Evolutionary conservation across 2,329 filamentous ascomycete genomes (phyloP), one percentile per base, ranked within the genome.

Genomic region (Aspergillus vadensis): DNA sequence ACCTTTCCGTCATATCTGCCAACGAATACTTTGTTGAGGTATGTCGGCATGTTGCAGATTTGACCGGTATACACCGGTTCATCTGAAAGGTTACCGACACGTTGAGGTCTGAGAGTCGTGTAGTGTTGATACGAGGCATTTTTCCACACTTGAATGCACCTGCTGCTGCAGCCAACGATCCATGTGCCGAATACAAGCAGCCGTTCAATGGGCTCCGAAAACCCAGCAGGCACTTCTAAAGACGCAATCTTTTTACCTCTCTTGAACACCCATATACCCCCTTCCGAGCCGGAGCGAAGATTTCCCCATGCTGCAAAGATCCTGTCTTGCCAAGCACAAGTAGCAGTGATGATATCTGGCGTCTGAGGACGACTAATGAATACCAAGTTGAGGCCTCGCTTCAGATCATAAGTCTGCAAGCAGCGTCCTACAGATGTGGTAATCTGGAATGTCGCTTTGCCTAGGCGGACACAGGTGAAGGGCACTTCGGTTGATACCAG

Each of bases 371-470:
- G 85, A 19, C 91, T 97, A 62, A 99, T 86, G 77, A 99, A 99
- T 70, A 98, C 87, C 53, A 99, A 86, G 70, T 96, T 94, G 63
- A 99, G 85, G 50, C 94, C 94, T 69, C 89, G 87, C 75, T 90
- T 91, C 63, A 99, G 81, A 74, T 99, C 95, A 80, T 99, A 99
- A 0, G 95, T 99, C 78, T 99, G 95, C 50, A 99, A 84, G 61
- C 89, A 91, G 70, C 88, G 86, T 64, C 94, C 95, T 63, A 96
- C 91, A 0, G 92, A 98, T 30, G 95, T 99, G 36, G 95, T 98
- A 76, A 99, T 92, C 76, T 99, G 95, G 74, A 97, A 99, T 3
- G 92, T 96, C 0, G 91, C 94, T 78, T 96, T 97, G 60, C 95
- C 95, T 15, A 97, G 83, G 0, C 94, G 91, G 32, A 96, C 85